phyloP scores from a whole-genome alignment of 306 rosid genomes.

The Cicer yamashitae region DNA sequence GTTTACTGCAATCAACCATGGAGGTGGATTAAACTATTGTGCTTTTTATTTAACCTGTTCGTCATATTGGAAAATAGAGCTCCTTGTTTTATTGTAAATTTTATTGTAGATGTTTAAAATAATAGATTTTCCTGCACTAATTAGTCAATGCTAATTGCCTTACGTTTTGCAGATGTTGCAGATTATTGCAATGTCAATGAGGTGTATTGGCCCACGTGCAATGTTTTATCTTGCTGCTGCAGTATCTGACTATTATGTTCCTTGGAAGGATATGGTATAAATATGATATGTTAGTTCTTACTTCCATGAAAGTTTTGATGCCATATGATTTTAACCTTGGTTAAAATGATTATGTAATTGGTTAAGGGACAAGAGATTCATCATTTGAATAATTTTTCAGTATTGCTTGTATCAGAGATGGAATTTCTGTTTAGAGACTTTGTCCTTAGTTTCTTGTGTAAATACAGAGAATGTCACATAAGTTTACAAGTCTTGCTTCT shows the following conservation, averaged over 20 bases:
- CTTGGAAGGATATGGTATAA: conserved; percentile 94
- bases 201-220: conserved; percentile 61
- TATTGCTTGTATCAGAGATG: conserved; percentile 17
- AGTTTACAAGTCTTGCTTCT: conserved; percentile 20
- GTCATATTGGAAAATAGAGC: conserved; percentile 30
- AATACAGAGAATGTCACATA: conserved; percentile 6
- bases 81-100: conserved; percentile 30
- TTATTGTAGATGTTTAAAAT: conserved; percentile 1
- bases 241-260: conserved; percentile 89
- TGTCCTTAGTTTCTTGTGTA: conserved; percentile 25
- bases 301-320: conserved; percentile 5
- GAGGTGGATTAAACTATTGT: conserved; percentile 15
- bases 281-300: conserved; percentile 40
- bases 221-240: conserved; percentile 98
- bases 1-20: conserved; percentile 18
- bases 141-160: conserved; percentile 19
- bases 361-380: conserved; percentile 14
- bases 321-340: conserved; percentile 25
- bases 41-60: conserved; percentile 17
- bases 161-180: conserved; percentile 70
- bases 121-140: conserved; percentile 24
- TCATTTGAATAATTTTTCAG: not conserved
- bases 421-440: conserved; percentile 17
- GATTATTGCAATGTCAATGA: conserved; percentile 60
- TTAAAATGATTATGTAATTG: conserved; percentile 26